Evolutionary conservation across 306 rosid species (phyloP), one percentile per base, ranked within the genome.

Genomic region (Calophaca sinica): DNA sequence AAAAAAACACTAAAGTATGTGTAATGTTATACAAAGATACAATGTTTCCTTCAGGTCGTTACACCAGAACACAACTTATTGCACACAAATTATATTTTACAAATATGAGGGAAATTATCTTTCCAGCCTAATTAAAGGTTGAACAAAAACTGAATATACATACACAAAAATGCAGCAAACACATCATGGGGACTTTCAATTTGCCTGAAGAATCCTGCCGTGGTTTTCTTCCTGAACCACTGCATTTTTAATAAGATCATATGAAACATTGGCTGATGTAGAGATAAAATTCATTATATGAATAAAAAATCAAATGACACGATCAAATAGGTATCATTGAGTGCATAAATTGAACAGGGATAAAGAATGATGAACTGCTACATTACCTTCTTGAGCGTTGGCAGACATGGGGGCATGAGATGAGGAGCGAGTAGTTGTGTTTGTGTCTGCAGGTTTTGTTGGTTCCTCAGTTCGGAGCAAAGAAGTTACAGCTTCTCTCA

Each of bases 121-220:
- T 51, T 86, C 77, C 68, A 53, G 70, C 49, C 78, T 58, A 64
- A 26, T 84, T 62, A 61, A 39, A 58, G 61, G 44, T 28, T 32
- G 54, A 65, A 65, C 54, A 70, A 10, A 54, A 55, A 74, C 48
- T 48, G 60, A 62, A 63, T 62, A 44, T 72, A 46, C 77, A 45
- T 80, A 32, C 67, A 72, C 65, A 65, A 32, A 45, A 36, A 29
- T 71, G 55, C 44, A 41, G 60, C 62, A 58, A 63, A 11, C 46
- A 50, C 35, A 41, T 53, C 38, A 62, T 7, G 20, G 63, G 31
- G 36, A 15, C 79, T 33, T 50, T 90, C 86, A 91, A 73, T 91
- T 91, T 71, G 91, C 75, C 74, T 91, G 98, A 65, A 91, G 94
- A 83, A 87, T 72, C 82, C 92, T 89, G 76, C 85, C 92, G 59